Base-by-base conservation (phyloP, 192 early-diverging fungal genomes). In the Linnemannia exigua region DNA sequence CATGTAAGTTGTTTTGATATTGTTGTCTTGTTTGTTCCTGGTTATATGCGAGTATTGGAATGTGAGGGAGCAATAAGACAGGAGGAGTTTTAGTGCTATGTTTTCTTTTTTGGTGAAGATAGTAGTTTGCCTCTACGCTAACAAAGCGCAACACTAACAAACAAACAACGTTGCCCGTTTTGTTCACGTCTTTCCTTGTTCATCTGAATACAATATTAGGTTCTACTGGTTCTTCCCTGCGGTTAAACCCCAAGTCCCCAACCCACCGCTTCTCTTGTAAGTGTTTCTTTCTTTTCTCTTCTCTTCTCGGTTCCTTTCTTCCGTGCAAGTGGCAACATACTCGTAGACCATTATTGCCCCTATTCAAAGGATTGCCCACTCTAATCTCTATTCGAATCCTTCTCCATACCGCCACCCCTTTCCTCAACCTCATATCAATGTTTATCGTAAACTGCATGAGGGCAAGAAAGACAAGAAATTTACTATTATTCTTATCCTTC, bases 151-250 rank as follows among this genome's bases (percentile, higher is more conserved):
- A n/a, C n/a, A n/a, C n/a, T n/a, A n/a, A 5, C 41, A 6, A 44
- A 44, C 9, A 5, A 25, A 25, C 28, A n/a, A 44, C 0, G 25
- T 36, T 54, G 31, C 67, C 25, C 75, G 22, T 52, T 81, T 51
- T 77, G 52, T 68, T 72, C 20, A 0, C 69, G 41, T 50, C 44
- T 68, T 77, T 54, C 31, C 58, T 37, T n/a, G 51, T 47, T 72
- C 47, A 36, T 77, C 41, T 75, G 35, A 47, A 66, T 82, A 4
- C 11, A 33, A 38, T 36, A 28, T 61, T 31, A 88, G 89, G 78
- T 94, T 93, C 68, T 97, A 95, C 86, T 95, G 95, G 95, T 97
- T 90, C 79, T 95, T 97, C 74, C 96, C 96, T 1, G 93, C 94
- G 15, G 90, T 93, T 73, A 87, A 91, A 31, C 92, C 94, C 25